phyloP scores from a whole-genome alignment of 768 basidiomycete species.

The Terana coerulea region DNA sequence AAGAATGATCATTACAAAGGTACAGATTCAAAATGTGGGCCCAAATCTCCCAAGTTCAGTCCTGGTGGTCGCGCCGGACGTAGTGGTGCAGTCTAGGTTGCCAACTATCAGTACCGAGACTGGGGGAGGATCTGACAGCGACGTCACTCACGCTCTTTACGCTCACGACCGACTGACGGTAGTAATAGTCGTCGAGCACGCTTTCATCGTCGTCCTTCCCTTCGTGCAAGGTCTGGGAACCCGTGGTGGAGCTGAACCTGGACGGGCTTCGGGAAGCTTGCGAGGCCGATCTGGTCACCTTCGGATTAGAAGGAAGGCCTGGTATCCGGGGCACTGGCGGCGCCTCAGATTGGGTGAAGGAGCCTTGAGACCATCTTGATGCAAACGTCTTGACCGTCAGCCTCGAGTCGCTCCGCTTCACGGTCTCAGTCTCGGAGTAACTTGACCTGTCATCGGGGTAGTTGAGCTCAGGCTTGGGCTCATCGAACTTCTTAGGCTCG shows the following conservation, averaged over 20 bases:
- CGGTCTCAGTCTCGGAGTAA: not conserved
- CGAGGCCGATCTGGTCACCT: not conserved
- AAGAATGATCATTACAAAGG: constrained; percentile 4
- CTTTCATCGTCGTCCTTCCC: not conserved
- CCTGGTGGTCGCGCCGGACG: constrained; percentile 11
- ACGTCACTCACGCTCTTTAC: constrained; percentile 8
- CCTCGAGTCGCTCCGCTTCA: constrained; percentile 4
- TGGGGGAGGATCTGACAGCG: not conserved
- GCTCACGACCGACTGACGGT: constrained; percentile 8
- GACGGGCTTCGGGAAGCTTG: not conserved
- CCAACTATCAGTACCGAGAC: not conserved
- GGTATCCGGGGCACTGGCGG: not conserved
- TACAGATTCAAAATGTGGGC: constrained; percentile 6
- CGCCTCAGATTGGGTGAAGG: not conserved
- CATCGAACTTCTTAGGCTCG: not conserved
- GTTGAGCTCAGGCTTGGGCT: no score
- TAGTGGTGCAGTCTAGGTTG: constrained; percentile 11
- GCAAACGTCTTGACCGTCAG: constrained; percentile 4
- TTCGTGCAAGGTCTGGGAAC: not conserved
- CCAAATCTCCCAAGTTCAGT: constrained; percentile 8
- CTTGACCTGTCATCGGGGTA: no score
- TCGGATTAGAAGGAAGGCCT: not conserved
- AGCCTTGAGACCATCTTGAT: constrained; percentile 14
- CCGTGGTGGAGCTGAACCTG: not conserved
- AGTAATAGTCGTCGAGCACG: constrained; percentile 12